Evolutionary conservation across 177 flowering plant genomes (phyloP), one percentile per base, ranked within the genome.

Genomic region (Vitis hybrid): DNA sequence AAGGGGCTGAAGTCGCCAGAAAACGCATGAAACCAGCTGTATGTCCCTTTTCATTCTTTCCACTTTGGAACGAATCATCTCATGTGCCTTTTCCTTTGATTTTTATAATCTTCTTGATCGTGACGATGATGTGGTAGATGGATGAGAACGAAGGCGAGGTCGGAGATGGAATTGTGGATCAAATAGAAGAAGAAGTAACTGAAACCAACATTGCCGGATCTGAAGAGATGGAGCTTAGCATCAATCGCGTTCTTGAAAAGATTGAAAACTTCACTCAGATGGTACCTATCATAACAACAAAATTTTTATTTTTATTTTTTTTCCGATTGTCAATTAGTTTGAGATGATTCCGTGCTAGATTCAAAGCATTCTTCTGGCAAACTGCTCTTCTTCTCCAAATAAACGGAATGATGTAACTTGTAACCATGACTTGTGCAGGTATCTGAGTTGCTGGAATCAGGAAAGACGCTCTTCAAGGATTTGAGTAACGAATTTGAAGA

Each of bases 401-500:
- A 0, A 38, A 38, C 47, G 9, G 47, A 38, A 38, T 38, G 47
- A 38, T 38, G 47, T 8, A 38, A 6, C 47, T 8, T 38, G 47
- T 52, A 22, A 44, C 18, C 44, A 58, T 51, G 14, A 66, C 68
- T 58, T 15, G 63, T 66, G 56, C 28, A 92, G 98, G 91, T 89
- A 9, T 85, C 91, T 13, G 92, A 89, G 78, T 77, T 92, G 71
- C 78, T 94, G 72, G 98, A 90, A 74, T 83, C 89, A 33, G 97
- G 96, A 64, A 94, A 85, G 78, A 71, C 82, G 2, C 75, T 86
- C 66, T 84, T 90, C 68, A 87, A 86, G 78, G 92, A 90, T 60
- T 78, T 90, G 75, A 88, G 84, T 67, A 76, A 81, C 55, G 91
- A 86, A 64, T 89, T 91, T 77, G 98, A 94, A 82, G 97, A 92